These are phyloP conservation scores for Aspergillus ellipticus DNA, from an alignment of 495 filamentous ascomycete species.

Conservation along the genomic window DNA sequence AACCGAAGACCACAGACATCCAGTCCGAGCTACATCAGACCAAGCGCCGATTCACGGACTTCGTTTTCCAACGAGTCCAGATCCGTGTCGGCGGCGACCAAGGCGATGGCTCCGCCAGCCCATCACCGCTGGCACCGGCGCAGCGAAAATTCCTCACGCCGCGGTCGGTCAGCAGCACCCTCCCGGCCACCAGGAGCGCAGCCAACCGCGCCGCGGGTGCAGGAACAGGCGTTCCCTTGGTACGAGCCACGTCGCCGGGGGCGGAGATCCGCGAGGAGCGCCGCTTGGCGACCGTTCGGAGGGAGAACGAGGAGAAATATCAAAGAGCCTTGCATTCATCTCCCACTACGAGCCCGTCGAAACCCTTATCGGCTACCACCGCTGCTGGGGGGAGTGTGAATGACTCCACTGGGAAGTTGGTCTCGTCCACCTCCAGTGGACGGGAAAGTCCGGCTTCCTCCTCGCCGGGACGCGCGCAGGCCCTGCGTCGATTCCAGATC, in stretches of 20 bases:
- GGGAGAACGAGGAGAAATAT: conserved; percentile 31
- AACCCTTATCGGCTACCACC: not conserved
- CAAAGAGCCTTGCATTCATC: conserved; percentile 25
- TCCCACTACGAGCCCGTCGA: conserved; percentile 2
- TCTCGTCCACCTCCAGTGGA: conserved; percentile 11
- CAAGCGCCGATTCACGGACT: conserved; percentile 50
- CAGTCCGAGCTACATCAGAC: conserved; percentile 43
- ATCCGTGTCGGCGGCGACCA: conserved; percentile 18
- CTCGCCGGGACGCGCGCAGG: conserved; percentile 16
- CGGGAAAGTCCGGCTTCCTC: conserved; percentile 17
- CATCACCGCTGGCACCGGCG: conserved; percentile 16
- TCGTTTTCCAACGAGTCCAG: conserved; percentile 43
- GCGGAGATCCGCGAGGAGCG: conserved; percentile 42
- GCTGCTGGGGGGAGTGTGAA: not conserved
- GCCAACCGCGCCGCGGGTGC: conserved; percentile 2
- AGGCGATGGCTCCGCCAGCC: conserved; percentile 12
- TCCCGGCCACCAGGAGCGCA: conserved; percentile 11
- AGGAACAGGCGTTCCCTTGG: conserved; percentile 30
- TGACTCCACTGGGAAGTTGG: not conserved
- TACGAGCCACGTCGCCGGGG: conserved; percentile 44
- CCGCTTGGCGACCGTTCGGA: conserved; percentile 27
- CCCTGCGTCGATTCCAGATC: conserved; percentile 44
- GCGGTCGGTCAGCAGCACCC: conserved; percentile 39
- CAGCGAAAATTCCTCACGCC: conserved; percentile 34
- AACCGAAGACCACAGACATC: conserved; percentile 32